Evolutionary conservation across 345 rosid species (phyloP).

Genomic region (Noccaea caerulescens): DNA sequence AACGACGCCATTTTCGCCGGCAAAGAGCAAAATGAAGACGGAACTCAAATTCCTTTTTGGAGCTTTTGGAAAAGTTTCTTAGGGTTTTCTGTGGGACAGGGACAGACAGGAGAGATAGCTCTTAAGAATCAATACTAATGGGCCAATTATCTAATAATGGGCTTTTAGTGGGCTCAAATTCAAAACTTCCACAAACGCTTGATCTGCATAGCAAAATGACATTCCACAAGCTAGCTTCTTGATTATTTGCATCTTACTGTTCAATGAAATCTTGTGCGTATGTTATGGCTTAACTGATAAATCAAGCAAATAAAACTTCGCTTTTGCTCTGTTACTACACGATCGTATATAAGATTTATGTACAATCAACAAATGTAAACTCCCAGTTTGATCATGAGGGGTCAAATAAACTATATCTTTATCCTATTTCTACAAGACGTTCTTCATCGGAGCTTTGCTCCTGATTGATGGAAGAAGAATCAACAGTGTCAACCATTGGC

Average conservation of each 20-base stretch:
- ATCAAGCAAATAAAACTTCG: too few relatives aligned
- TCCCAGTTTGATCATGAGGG: neutral
- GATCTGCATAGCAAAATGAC: too few relatives aligned
- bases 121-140: conserved; percentile 2
- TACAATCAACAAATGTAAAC: conserved; percentile 2
- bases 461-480: conserved; percentile 30
- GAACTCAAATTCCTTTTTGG: neutral
- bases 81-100: conserved; percentile 29
- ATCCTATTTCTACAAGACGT: conserved; percentile 44
- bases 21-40: conserved; percentile 30
- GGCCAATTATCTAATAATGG: conserved; percentile 11
- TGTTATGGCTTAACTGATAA: too few relatives aligned
- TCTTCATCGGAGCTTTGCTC: conserved; percentile 49
- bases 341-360: conserved; percentile 6
- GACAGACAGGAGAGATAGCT: neutral
- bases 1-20: conserved; percentile 59
- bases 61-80: conserved; percentile 23
- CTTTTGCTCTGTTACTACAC: conserved; percentile 1
- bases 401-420: neutral
- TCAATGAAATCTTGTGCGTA: too few relatives aligned
- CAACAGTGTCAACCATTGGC: conserved; percentile 50
- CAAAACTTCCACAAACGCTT: too few relatives aligned
- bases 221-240: too few relatives aligned
- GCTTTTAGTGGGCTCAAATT: conserved; percentile 19
- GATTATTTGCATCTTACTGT: too few relatives aligned